phyloP scores from a whole-genome alignment of 306 rosid species.

The Cyamopsis tetragonoloba region DNA sequence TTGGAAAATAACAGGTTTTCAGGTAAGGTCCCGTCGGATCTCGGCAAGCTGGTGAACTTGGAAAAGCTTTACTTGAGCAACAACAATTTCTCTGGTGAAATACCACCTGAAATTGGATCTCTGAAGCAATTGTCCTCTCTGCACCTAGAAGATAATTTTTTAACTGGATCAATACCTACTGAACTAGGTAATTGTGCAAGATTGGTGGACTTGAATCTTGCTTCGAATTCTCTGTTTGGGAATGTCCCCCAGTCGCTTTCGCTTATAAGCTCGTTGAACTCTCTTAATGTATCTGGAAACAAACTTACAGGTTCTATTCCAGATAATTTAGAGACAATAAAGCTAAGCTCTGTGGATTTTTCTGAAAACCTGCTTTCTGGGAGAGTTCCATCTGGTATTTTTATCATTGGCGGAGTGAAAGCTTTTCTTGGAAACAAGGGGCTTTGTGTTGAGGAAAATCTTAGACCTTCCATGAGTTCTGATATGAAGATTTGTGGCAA shows the following conservation, averaged over 20 bases:
- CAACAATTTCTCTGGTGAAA: constrained; percentile 64
- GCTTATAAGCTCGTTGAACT: constrained; percentile 68
- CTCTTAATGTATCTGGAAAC: constrained; percentile 71
- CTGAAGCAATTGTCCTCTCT: constrained; percentile 70
- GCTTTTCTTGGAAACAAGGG: constrained; percentile 68
- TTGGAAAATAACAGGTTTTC: constrained; percentile 66
- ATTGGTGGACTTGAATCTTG: constrained; percentile 80
- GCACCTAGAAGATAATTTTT: constrained; percentile 66
- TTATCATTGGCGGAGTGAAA: constrained; percentile 64
- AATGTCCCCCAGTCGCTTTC: constrained; percentile 64
- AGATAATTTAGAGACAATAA: constrained; percentile 52
- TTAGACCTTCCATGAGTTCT: constrained; percentile 35
- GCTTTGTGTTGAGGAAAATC: constrained; percentile 61
- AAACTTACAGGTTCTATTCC: constrained; percentile 71
- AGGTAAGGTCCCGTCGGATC: constrained; percentile 68
- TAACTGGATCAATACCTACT: constrained; percentile 64
- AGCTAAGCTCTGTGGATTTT: constrained; percentile 79
- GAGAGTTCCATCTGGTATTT: constrained; percentile 58
- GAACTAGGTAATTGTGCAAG: constrained; percentile 64
- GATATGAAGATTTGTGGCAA: constrained; percentile 44
- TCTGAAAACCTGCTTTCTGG: constrained; percentile 72
- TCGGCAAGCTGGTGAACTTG: constrained; percentile 65
- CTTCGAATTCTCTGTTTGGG: constrained; percentile 64
- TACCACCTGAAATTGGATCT: constrained; percentile 68
- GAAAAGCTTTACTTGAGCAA: constrained; percentile 68